Percentiles rank a stretch among this genome's conserved stretches.
Evolutionary conservation across 1,284 basidiomycete genomes (phyloP).

Genomic region (Porodaedalea pini): DNA sequence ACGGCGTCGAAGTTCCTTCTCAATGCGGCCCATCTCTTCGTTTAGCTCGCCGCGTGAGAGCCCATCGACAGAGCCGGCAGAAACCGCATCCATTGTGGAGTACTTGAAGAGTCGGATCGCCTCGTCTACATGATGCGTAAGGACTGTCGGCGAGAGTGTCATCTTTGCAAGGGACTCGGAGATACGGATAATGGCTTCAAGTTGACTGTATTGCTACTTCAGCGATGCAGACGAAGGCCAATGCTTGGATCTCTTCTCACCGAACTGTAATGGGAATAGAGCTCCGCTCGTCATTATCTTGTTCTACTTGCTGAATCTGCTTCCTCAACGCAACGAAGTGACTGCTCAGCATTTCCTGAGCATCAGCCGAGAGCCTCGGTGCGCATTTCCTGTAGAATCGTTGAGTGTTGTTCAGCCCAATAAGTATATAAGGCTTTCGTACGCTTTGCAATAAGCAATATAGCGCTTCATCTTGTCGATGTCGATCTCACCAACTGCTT

Average conservation of each 20-base stretch:
- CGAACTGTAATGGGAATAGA: conserved; percentile 98
- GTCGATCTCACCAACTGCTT: conserved; percentile 88
- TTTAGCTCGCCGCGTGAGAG: conserved; percentile 90
- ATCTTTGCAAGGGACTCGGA: conserved; percentile 96
- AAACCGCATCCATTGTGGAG: conserved; percentile 99
- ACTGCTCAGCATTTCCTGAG: conserved; percentile 94
- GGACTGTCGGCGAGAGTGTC: conserved; percentile 83
- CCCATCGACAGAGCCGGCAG: conserved; percentile 89
- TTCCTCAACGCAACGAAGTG: conserved; percentile 95
- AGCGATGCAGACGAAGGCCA: conserved; percentile 1
- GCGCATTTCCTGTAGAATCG: conserved; percentile 77
- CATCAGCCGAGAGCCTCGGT: conserved; percentile 87
- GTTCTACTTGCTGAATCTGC: conserved; percentile 94
- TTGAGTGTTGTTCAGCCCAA: neutral
- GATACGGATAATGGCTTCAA: conserved; percentile 98
- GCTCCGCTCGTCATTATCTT: conserved; percentile 95
- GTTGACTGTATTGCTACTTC: conserved; percentile 59
- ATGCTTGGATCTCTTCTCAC: conserved; percentile 39
- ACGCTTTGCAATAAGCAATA: conserved; percentile 95
- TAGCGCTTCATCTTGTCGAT: conserved; percentile 99
- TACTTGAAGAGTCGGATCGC: conserved; percentile 98
- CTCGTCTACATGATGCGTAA: conserved; percentile 95
- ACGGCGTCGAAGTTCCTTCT: conserved; percentile 84
- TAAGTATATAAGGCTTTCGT: conserved; percentile 26
- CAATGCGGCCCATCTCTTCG: conserved; percentile 91